Evolutionary conservation across 805 yeast species (phyloP), one percentile per base, ranked within the genome.

Genomic region (Teunomyces lycoperdinae): DNA sequence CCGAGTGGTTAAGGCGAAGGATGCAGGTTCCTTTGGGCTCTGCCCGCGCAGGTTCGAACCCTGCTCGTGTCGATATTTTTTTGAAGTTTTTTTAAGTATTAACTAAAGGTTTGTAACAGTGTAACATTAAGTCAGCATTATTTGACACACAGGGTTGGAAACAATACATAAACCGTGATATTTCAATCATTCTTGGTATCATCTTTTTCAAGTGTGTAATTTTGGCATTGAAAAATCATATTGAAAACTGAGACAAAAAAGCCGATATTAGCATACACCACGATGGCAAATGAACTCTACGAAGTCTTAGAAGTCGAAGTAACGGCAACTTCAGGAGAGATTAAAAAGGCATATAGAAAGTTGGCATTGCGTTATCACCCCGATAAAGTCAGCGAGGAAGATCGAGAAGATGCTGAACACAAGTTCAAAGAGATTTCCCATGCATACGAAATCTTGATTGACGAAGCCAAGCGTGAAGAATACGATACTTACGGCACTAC

Each of bases 351-450:
- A 0, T 92, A 89, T 67, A 78, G 95, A 54, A 86, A 83, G 56
- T 76, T 89, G 43, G 98, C 98, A 9, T 74, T 92, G 34, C 72
- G 74, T 50, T 80, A 84, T 58, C 98, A 92, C 66, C 98, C 98
- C 0, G 98, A 92, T 65, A 92, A 94, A 62, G 90, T 81, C 1
- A 63, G 80, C 0, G 88, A 82, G 54, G 81, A 81, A 17, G 66
- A 68, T 43, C 73, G 94, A 50, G 84, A 75, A 11, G 79, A 72
- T 14, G 87, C 96, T 3, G 97, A 89, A 65, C 71, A 78, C 51
- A 79, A 77, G 60, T 92, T 92, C 68, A 92, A 92, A 64, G 91
- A 85, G 57, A 80, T 92, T 48, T 78, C 85, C 14, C 86, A 85
- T 51, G 98, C 98, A 0, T 92, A 92, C 63, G 96, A 89, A 61